A percentile compares a stretch with the other conserved stretches of the same genome.
Evolutionary conservation across 1,284 basidiomycete species (phyloP).

Genomic region (Cutaneotrichosporon sp.): DNA sequence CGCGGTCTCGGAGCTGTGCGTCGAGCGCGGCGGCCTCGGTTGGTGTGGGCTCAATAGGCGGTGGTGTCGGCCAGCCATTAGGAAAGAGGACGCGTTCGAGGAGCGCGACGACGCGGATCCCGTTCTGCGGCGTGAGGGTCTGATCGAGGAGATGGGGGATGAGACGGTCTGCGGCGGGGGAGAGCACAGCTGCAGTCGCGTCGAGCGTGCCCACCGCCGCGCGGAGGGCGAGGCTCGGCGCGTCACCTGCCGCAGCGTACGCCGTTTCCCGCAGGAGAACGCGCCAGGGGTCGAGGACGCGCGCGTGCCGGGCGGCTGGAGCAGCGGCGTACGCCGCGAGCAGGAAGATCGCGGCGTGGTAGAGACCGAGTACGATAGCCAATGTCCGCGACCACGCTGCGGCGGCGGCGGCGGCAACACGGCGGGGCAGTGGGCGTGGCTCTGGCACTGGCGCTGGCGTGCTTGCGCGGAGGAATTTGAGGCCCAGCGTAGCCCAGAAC

Average conservation of each 20-base stretch:
- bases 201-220: slow-evolving; percentile 2
- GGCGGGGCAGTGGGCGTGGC: background rate
- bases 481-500: slow-evolving; percentile 40
- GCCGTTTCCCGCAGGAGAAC: slow-evolving; percentile 8
- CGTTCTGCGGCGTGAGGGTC: slow-evolving; percentile 17
- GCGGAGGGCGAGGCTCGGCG: slow-evolving; percentile 22
- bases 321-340: slow-evolving; percentile 8
- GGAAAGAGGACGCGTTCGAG: slow-evolving; percentile 39
- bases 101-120: slow-evolving; percentile 23
- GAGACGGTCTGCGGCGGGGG: slow-evolving; percentile 31
- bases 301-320: slow-evolving; percentile 10
- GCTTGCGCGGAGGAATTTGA: slow-evolving; percentile 6
- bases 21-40: slow-evolving; percentile 25
- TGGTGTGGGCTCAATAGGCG: slow-evolving; percentile 35
- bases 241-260: background rate
- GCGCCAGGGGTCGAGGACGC: slow-evolving; percentile 17
- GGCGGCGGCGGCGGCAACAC: background rate
- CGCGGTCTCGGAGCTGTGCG: background rate
- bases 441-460: background rate
- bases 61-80: slow-evolving; percentile 36
- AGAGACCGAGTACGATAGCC: slow-evolving; percentile 3
- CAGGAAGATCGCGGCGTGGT: slow-evolving; percentile 4
- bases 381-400: background rate
- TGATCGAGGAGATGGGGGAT: slow-evolving; percentile 27
- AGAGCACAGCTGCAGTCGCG: slow-evolving; percentile 14